Percentiles rank a stretch among this genome's conserved stretches.
Evolutionary conservation across 148 eudicot genomes (phyloP).

Genomic region (Cornus kousa): DNA sequence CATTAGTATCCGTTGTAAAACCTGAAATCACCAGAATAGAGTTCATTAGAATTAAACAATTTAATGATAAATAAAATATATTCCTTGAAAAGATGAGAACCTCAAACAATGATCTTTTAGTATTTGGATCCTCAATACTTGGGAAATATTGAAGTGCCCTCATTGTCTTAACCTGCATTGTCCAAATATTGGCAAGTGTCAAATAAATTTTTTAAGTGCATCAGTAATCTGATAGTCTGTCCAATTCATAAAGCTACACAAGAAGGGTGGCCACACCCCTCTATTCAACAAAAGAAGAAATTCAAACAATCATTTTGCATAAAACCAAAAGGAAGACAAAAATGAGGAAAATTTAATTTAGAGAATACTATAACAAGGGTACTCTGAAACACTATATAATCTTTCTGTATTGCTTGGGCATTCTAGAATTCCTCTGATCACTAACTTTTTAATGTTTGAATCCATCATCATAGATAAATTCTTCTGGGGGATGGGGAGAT

Average conservation of each 20-base stretch:
- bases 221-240: neutral
- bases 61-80: neutral
- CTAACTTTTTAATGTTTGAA: no score
- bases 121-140: conserved; percentile 90
- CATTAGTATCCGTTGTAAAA: conserved; percentile 93
- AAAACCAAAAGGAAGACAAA: no score
- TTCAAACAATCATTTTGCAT: no score
- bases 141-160: conserved; percentile 97
- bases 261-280: no score
- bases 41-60: conserved; percentile 12
- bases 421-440: no score
- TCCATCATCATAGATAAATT: no score
- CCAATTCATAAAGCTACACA: neutral
- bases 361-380: no score
- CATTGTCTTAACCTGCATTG: conserved; percentile 86
- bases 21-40: conserved; percentile 39
- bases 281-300: no score
- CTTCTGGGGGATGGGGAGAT: no score
- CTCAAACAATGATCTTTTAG: conserved; percentile 93
- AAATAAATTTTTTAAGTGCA: conserved; percentile 5
- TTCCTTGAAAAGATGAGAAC: conserved; percentile 29
- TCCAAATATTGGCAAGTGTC: conserved; percentile 12
- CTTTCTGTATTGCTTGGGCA: no score
- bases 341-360: no score
- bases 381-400: no score